Conservation (phyloP, 73 alveolate species). For the Effrenium voratum region DNA sequence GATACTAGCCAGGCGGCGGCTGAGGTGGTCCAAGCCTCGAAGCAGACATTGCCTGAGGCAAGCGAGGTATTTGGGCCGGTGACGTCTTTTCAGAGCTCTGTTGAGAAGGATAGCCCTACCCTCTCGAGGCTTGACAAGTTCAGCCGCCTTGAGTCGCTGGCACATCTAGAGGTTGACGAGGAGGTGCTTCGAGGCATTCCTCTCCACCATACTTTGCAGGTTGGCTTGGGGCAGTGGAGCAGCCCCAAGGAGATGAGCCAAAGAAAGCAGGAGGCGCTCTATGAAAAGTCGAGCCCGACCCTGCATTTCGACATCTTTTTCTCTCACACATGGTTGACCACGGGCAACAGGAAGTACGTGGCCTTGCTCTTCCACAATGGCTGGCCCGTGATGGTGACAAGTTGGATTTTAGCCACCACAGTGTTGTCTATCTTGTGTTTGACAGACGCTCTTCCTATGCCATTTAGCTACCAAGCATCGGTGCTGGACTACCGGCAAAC, state of each 20-base stretch:
- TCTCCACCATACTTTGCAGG: background rate
- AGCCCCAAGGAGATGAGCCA: background rate
- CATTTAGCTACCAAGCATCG: background rate
- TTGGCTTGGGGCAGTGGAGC: background rate
- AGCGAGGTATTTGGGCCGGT: too few species aligned
- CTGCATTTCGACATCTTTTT: conserved; percentile 24
- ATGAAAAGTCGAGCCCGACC: background rate
- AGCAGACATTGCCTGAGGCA: too few species aligned
- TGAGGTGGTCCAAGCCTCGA: too few species aligned
- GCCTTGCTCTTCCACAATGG: conserved; percentile 8
- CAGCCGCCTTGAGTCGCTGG: background rate
- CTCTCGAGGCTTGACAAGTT: too few species aligned
- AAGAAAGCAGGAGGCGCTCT: background rate
- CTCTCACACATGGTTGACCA: conserved; percentile 68
- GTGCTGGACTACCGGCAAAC: background rate
- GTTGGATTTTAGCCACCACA: background rate
- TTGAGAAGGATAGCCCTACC: too few species aligned
- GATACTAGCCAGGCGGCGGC: too few species aligned
- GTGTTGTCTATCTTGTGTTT: background rate
- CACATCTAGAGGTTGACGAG: background rate
- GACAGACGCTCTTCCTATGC: background rate
- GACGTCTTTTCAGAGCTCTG: too few species aligned
- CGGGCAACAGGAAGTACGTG: conserved; percentile 31
- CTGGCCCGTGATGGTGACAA: background rate
- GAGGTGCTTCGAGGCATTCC: conserved; percentile 49